Evolutionary conservation across 2,329 filamentous ascomycete species (phyloP), one percentile per base, ranked within the genome.

Genomic region (Trichoderma sp.): DNA sequence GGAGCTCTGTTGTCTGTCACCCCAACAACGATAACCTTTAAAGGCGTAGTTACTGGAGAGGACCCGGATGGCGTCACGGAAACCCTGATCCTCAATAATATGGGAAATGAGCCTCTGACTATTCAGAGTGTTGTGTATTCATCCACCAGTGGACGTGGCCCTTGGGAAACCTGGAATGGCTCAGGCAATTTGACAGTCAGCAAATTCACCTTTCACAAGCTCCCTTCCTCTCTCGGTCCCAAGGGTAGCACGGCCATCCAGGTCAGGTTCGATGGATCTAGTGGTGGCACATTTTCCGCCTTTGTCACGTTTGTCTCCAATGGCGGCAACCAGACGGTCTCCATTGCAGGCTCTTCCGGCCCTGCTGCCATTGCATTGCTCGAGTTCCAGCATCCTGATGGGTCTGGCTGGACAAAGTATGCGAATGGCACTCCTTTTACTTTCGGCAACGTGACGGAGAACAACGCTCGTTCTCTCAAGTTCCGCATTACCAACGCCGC

Each of bases 361-460:
- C 79, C 79, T 1, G 73, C 80, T 0, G 81, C 85, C 0, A 74
- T 74, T 0, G 83, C 82, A 0, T 70, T 84, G 1, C 72, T 88
- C 4, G 81, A 87, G 69, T 87, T 87, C 71, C 81, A 87, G 70
- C 82, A 77, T 0, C 70, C 76, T 0, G 82, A 86, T 69, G 83
- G 80, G 2, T 73, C 71, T 2, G 78, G 77, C 0, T 88, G 85
- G 85, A 76, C 83, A 3, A 69, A 75, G 2, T 86, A 83, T 62
- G 69, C 76, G 5, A 66, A 75, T 3, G 76, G 72, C 3, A 74
- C 71, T 7, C 77, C 80, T 1, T 87, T 88, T 64, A 81, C 75
- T 0, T 87, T 87, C 67, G 85, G 84, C 15, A 81, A 82, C 45
- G 84, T 87, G 3, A 80, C 78, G 0, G 79, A 86, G 69, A 84